Conservation (phyloP, 176 grass and related monocot genomes). For the Carex scoparia region DNA sequence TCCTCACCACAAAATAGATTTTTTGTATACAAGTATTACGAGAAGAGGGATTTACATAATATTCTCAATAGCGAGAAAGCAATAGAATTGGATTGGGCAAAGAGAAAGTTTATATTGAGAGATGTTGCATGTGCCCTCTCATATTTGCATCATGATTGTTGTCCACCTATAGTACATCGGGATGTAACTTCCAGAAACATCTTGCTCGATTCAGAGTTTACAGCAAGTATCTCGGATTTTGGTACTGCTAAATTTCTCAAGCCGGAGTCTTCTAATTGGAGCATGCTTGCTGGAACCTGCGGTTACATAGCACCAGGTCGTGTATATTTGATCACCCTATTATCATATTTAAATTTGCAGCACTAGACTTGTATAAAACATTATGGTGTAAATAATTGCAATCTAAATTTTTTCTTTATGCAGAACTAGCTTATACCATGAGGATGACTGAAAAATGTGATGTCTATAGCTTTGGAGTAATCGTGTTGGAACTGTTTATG, state of each 20-base stretch:
- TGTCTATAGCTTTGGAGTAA: conserved; percentile 30
- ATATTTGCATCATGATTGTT: background rate
- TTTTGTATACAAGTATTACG: conserved; percentile 26
- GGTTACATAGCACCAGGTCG: no score
- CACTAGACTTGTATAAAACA: no score
- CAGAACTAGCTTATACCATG: conserved; percentile 27
- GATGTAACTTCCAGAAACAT: no score
- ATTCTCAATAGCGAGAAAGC: background rate
- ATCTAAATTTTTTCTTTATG: background rate
- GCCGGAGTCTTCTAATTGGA: no score
- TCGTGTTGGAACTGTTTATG: conserved; percentile 13
- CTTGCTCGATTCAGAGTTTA: no score
- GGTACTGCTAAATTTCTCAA: no score
- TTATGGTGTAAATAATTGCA: no score
- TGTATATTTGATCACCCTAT: no score
- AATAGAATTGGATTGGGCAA: conserved; percentile 18
- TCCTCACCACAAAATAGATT: conserved; percentile 1
- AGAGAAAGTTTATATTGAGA: background rate
- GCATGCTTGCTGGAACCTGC: no score
- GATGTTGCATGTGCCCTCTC: background rate
- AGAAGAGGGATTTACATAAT: background rate
- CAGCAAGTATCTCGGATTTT: no score
- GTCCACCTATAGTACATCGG: no score
- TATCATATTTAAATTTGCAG: no score
- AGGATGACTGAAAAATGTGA: conserved; percentile 23